These are phyloP conservation scores for Termitomyces sp. DNA, from an alignment of 768 basidiomycete species.

Conservation along the genomic window DNA sequence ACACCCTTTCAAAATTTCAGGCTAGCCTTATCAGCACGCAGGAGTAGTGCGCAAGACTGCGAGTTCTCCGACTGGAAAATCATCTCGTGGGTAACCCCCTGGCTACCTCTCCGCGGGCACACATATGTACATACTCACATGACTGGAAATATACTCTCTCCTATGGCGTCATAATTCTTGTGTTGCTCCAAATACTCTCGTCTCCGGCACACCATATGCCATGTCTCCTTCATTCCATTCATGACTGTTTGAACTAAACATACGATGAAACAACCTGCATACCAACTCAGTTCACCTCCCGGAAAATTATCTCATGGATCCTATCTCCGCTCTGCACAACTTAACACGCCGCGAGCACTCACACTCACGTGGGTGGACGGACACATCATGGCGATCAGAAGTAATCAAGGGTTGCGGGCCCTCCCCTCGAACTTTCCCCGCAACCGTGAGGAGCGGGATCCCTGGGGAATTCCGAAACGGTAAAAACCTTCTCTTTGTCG, in stretches of 20 bases:
- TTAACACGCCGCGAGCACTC: background rate
- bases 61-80: no score
- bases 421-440: no score
- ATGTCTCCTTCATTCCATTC: background rate
- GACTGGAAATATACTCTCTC: no score
- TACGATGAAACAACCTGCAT: no score
- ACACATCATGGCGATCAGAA: background rate
- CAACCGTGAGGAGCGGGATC: background rate
- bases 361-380: background rate
- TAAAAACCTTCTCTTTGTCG: background rate
- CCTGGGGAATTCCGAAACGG: background rate
- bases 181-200: no score
- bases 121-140: no score
- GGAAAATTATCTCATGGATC: background rate
- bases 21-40: no score
- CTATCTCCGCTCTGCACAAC: background rate
- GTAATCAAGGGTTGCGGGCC: no score
- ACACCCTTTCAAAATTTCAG: no score
- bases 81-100: no score
- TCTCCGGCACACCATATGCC: background rate
- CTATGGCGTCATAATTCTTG: background rate
- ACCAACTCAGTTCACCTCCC: background rate
- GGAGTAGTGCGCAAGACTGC: no score
- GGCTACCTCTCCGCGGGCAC: no score
- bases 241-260: background rate